Conservation (phyloP, 331 rosid species). For the Malus hybrid region DNA sequence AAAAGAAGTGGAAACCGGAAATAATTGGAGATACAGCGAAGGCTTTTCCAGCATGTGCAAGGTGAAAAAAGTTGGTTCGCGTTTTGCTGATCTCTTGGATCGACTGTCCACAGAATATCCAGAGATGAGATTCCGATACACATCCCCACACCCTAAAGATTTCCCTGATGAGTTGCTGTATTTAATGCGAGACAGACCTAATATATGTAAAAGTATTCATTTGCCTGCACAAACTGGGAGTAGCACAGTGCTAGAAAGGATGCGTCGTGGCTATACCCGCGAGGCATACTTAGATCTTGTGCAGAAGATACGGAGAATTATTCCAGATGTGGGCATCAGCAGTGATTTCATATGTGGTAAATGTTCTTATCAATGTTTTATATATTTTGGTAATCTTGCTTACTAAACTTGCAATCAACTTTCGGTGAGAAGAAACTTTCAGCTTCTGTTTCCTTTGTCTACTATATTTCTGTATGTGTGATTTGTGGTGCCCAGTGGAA, state of each 20-base stretch:
- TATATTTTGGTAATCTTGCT: neutral
- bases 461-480: neutral
- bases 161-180: slow-evolving; percentile 81
- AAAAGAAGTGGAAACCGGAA: slow-evolving; percentile 52
- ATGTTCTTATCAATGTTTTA: slow-evolving; percentile 1
- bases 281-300: slow-evolving; percentile 93
- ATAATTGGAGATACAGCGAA: slow-evolving; percentile 77
- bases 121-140: slow-evolving; percentile 96
- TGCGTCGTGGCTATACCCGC: slow-evolving; percentile 97
- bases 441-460: neutral
- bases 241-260: slow-evolving; percentile 69
- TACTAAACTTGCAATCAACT: neutral
- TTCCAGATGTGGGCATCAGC: slow-evolving; percentile 89
- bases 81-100: slow-evolving; percentile 86
- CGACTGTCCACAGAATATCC: slow-evolving; percentile 77
- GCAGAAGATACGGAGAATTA: slow-evolving; percentile 57
- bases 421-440: neutral
- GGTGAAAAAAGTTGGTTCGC: slow-evolving; percentile 80
- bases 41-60: slow-evolving; percentile 77
- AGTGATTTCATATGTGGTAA: slow-evolving; percentile 95
- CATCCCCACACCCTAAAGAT: slow-evolving; percentile 98
- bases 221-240: slow-evolving; percentile 90
- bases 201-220: slow-evolving; percentile 74
- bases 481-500: neutral
- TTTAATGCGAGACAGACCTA: slow-evolving; percentile 85